phyloP scores from a whole-genome alignment of 78 protist genomes.

The Thecamonas trahens region DNA sequence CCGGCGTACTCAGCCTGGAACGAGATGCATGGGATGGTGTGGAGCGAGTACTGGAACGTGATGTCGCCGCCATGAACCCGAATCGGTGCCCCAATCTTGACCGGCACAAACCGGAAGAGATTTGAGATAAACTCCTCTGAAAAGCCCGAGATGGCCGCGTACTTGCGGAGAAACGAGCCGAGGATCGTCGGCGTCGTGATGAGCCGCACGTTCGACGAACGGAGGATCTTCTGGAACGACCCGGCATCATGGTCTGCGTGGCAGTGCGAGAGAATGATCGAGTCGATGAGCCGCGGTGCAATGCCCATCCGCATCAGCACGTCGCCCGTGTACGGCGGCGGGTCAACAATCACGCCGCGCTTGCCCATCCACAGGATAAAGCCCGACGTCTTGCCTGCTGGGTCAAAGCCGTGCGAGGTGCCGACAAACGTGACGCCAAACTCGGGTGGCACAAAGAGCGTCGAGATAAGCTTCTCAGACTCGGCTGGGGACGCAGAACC shows the following conservation, averaged over 20 bases:
- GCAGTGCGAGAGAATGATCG: conserved; percentile 63
- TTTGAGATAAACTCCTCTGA: too few relatives aligned
- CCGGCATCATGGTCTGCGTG: conserved; percentile 76
- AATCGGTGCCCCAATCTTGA: too few relatives aligned
- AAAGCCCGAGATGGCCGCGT: conserved; percentile 35
- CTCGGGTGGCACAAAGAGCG: conserved; percentile 46
- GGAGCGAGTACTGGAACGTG: conserved; percentile 58
- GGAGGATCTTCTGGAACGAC: conserved; percentile 40
- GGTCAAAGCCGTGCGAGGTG: conserved; percentile 54
- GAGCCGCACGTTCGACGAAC: conserved; percentile 35
- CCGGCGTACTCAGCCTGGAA: conserved; percentile 47
- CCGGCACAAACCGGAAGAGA: too few relatives aligned
- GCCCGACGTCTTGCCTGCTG: conserved; percentile 57
- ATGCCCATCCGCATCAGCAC: conserved; percentile 9
- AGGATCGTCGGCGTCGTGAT: conserved; percentile 61
- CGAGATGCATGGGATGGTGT: conserved; percentile 58
- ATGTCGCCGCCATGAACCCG: conserved; percentile 40
- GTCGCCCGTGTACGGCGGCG: conserved; percentile 14
- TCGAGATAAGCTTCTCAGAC: neutral
- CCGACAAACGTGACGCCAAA: conserved; percentile 67
- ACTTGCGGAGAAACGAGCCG: conserved; percentile 54
- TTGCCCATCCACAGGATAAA: conserved; percentile 60
- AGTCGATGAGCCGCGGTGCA: too few relatives aligned
- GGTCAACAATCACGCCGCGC: conserved; percentile 57
- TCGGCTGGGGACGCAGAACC: neutral